phyloP scores from a whole-genome alignment of 139 green algal genomes.

The Haematococcus lacustris region DNA sequence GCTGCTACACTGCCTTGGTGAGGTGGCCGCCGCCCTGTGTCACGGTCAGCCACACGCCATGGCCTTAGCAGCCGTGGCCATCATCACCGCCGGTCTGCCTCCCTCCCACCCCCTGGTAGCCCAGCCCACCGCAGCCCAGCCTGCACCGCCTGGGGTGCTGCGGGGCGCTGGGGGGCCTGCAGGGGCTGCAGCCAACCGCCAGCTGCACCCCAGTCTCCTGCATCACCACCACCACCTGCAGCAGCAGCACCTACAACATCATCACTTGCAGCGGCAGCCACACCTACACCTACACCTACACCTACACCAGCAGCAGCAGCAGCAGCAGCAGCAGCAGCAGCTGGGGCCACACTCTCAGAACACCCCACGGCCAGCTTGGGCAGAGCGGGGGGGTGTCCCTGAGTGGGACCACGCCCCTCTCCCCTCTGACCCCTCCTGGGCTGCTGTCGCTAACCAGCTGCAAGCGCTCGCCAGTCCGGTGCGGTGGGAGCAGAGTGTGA shows the following conservation, averaged over 20 bases:
- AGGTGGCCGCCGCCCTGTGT: too few species aligned
- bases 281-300: too few species aligned
- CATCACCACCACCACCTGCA: too few species aligned
- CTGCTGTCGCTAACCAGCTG: background rate
- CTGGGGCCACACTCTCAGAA: background rate
- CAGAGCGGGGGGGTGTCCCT: background rate
- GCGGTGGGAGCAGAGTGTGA: background rate
- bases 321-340: constrained; percentile 4
- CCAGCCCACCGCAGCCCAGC: too few species aligned
- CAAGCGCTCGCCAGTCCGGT: background rate
- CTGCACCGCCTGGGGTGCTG: background rate
- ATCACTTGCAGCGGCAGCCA: too few species aligned
- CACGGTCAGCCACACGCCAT: too few species aligned
- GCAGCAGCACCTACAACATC: too few species aligned
- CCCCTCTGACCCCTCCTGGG: too few species aligned
- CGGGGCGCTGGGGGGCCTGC: background rate
- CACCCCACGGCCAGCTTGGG: background rate
- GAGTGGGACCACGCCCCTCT: background rate
- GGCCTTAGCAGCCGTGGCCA: too few species aligned
- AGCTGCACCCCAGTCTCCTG: too few species aligned
- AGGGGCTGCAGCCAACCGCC: background rate
- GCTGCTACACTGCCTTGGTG: too few species aligned
- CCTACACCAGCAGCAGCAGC: background rate
- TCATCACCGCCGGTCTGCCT: too few species aligned
- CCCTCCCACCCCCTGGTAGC: background rate